Conservation (phyloP, 495 filamentous ascomycete species). For the Diplogelasinospora grovesii region DNA sequence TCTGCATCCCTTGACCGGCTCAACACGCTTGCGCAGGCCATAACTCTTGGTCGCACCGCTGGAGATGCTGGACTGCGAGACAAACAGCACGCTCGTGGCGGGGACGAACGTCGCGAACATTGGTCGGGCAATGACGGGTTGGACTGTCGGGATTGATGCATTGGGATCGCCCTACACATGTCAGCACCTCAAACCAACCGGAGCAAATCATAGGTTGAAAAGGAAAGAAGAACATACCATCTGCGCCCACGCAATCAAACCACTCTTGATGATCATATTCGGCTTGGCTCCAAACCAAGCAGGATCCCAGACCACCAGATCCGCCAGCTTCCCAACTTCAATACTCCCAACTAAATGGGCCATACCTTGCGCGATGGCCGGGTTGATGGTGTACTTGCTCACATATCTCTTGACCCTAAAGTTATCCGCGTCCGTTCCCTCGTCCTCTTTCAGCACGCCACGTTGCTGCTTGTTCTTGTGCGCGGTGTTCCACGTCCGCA, state of each 20-base stretch:
- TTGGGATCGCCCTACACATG: constrained; percentile 75
- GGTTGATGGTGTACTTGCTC: constrained; percentile 97
- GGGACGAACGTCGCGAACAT: constrained; percentile 82
- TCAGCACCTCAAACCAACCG: too few species aligned
- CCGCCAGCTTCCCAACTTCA: constrained; percentile 86
- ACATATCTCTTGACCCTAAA: constrained; percentile 90
- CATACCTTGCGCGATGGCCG: constrained; percentile 91
- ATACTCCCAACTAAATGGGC: constrained; percentile 79
- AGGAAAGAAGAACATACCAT: constrained; percentile 53
- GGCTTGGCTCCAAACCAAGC: constrained; percentile 88
- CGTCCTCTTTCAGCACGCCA: constrained; percentile 68
- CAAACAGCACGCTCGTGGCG: constrained; percentile 70
- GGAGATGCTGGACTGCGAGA: constrained; percentile 65
- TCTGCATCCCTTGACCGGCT: constrained; percentile 74
- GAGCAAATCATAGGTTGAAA: neutral
- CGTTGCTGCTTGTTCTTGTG: constrained; percentile 96
- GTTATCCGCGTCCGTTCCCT: constrained; percentile 80
- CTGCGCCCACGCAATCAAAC: constrained; percentile 76
- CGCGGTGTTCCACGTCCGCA: constrained; percentile 95
- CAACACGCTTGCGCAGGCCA: constrained; percentile 71
- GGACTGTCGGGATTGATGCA: constrained; percentile 82
- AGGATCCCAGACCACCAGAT: constrained; percentile 85
- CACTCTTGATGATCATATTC: constrained; percentile 75
- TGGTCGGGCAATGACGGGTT: constrained; percentile 77
- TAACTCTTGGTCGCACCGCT: constrained; percentile 61